Evolutionary conservation across 2,329 filamentous ascomycete species (phyloP).

Genomic region (Cladosporium colombiae): DNA sequence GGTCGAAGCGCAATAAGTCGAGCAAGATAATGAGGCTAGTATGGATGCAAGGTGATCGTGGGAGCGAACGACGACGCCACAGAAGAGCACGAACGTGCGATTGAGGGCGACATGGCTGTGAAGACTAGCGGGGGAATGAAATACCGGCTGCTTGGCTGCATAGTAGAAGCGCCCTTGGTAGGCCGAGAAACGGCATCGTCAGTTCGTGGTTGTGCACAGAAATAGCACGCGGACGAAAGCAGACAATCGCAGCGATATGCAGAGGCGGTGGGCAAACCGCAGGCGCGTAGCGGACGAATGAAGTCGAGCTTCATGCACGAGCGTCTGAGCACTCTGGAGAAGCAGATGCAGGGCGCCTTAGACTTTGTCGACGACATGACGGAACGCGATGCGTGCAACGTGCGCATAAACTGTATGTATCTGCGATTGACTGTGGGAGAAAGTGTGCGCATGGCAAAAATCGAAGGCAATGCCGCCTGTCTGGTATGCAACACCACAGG

Average conservation of each 20-base stretch:
- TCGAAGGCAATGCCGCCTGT: background rate
- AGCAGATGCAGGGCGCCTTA: background rate
- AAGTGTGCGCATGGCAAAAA: background rate
- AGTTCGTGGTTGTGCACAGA: background rate
- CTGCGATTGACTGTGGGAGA: background rate
- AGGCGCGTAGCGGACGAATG: constrained; percentile 19
- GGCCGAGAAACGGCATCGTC: constrained; percentile 2
- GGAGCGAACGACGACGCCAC: constrained; percentile 16
- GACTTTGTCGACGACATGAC: background rate
- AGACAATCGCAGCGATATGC: constrained; percentile 10
- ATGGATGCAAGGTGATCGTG: constrained; percentile 14
- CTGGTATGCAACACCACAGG: background rate
- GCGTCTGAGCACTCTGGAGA: background rate
- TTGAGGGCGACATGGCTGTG: constrained; percentile 21
- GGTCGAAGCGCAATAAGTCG: background rate
- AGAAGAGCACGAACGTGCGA: constrained; percentile 18
- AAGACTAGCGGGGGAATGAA: constrained; percentile 7
- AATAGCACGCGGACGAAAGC: constrained; percentile 6
- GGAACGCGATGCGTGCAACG: background rate
- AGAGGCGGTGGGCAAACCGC: constrained; percentile 17
- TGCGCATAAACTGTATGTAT: background rate
- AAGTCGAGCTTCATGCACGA: constrained; percentile 12
- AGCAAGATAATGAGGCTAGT: constrained; percentile 15
- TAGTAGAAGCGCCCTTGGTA: constrained; percentile 21
- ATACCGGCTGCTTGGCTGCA: constrained; percentile 21